phyloP scores from a whole-genome alignment of 306 rosid genomes.

The Luffa acutangula region DNA sequence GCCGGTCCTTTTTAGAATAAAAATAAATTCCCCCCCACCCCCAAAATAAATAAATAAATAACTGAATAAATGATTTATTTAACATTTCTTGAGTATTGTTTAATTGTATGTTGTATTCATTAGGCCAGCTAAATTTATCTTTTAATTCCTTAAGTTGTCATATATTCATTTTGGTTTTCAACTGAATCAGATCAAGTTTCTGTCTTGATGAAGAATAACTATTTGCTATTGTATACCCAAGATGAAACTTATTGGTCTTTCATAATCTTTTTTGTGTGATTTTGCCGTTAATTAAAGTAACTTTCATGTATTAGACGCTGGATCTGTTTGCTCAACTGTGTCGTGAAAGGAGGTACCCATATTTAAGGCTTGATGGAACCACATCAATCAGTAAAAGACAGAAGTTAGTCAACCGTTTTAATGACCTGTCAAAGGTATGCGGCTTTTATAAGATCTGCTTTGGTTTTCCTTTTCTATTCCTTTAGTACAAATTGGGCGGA shows the following conservation, averaged over 20 bases:
- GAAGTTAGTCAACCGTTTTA: slow-evolving; percentile 79
- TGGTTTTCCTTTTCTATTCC: background rate
- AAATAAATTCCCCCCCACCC: background rate
- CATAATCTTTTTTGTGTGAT: background rate
- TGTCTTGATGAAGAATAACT: background rate
- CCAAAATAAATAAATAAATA: no score
- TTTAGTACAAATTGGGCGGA: background rate
- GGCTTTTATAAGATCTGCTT: slow-evolving; percentile 1
- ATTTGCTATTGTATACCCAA: background rate
- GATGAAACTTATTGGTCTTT: background rate
- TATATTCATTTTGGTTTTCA: background rate
- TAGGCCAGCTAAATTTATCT: background rate
- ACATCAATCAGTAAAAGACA: slow-evolving; percentile 94
- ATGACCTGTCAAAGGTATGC: slow-evolving; percentile 61
- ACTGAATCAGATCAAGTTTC: background rate
- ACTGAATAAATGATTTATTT: background rate
- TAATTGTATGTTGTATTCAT: background rate
- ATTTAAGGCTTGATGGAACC: slow-evolving; percentile 84
- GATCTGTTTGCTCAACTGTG: slow-evolving; percentile 91
- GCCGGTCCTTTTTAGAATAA: background rate
- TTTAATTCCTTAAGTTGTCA: background rate
- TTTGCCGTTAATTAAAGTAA: background rate
- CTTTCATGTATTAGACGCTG: slow-evolving; percentile 55
- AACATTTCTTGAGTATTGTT: background rate
- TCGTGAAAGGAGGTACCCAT: slow-evolving; percentile 87